These are phyloP conservation scores for Diaporthe sp. DNA, from an alignment of 2,329 filamentous ascomycete species.

Conservation along the genomic window DNA sequence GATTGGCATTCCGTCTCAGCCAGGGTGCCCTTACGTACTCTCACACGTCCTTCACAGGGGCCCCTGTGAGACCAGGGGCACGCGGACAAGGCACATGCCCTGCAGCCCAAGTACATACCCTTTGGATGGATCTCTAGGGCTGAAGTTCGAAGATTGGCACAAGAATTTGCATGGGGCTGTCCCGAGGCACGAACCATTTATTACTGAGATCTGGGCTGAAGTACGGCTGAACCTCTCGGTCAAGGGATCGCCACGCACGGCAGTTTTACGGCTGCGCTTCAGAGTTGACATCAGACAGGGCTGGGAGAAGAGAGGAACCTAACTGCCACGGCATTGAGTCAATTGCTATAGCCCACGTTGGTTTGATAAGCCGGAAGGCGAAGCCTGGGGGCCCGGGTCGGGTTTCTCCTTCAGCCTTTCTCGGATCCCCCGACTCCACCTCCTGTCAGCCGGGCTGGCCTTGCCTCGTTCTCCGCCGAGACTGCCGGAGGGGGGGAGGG, in stretches of 20 bases:
- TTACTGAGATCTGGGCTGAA: constrained; percentile 20
- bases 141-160: constrained; percentile 9
- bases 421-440: constrained; percentile 19
- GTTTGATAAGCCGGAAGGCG: constrained; percentile 28
- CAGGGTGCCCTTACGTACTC: constrained; percentile 27
- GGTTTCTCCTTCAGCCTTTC: constrained; percentile 26
- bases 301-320: background rate
- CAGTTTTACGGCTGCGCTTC: constrained; percentile 24
- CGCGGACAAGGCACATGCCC: constrained; percentile 5
- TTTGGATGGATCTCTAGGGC: constrained; percentile 30
- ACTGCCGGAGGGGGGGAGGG: background rate
- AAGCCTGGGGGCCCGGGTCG: constrained; percentile 24
- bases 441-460: constrained; percentile 32
- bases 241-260: constrained; percentile 15
- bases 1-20: constrained; percentile 32
- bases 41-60: constrained; percentile 17
- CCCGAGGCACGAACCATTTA: constrained; percentile 7
- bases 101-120: background rate
- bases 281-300: constrained; percentile 17
- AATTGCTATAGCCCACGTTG: constrained; percentile 21
- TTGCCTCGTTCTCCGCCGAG: constrained; percentile 23
- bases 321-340: constrained; percentile 20
- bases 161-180: background rate
- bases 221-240: constrained; percentile 23
- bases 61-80: constrained; percentile 6